These are phyloP conservation scores for Pulveroboletus sp. DNA, from an alignment of 768 basidiomycete species.

Conservation along the genomic window DNA sequence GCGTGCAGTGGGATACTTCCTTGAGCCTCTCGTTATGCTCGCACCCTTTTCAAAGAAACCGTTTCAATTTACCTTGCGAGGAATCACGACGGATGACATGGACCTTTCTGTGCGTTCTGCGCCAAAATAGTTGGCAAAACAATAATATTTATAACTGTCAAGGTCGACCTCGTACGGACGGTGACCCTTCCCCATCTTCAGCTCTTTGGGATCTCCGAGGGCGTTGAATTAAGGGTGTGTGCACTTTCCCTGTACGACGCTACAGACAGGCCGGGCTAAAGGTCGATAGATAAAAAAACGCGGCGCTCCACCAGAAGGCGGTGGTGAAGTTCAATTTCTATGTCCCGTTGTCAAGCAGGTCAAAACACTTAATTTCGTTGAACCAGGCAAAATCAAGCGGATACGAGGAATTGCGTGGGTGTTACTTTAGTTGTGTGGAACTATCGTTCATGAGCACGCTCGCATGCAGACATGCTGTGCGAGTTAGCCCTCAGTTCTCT, in stretches of 20 bases:
- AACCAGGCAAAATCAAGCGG: slow-evolving; percentile 86
- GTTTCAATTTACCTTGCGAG: slow-evolving; percentile 73
- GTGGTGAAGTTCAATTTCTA: slow-evolving; percentile 91
- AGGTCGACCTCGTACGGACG: slow-evolving; percentile 88
- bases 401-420: slow-evolving; percentile 94
- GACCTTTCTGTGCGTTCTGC: slow-evolving; percentile 73
- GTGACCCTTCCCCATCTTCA: slow-evolving; percentile 89
- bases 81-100: slow-evolving; percentile 88
- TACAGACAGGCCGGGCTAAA: not conserved
- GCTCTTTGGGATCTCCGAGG: slow-evolving; percentile 84
- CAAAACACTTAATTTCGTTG: slow-evolving; percentile 89
- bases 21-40: slow-evolving; percentile 85
- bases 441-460: not conserved
- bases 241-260: slow-evolving; percentile 11
- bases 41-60: slow-evolving; percentile 92
- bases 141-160: slow-evolving; percentile 3
- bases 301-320: slow-evolving; percentile 87
- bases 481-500: slow-evolving; percentile 95
- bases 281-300: slow-evolving; percentile 80
- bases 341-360: slow-evolving; percentile 89
- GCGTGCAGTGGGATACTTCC: slow-evolving; percentile 88
- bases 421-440: not conserved
- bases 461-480: slow-evolving; percentile 79
- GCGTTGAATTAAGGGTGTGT: slow-evolving; percentile 81
- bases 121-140: slow-evolving; percentile 8